Evolutionary conservation across 2,329 filamentous ascomycete species (phyloP), one percentile per base, ranked within the genome.

Genomic region (Botryosphaeria agaves): DNA sequence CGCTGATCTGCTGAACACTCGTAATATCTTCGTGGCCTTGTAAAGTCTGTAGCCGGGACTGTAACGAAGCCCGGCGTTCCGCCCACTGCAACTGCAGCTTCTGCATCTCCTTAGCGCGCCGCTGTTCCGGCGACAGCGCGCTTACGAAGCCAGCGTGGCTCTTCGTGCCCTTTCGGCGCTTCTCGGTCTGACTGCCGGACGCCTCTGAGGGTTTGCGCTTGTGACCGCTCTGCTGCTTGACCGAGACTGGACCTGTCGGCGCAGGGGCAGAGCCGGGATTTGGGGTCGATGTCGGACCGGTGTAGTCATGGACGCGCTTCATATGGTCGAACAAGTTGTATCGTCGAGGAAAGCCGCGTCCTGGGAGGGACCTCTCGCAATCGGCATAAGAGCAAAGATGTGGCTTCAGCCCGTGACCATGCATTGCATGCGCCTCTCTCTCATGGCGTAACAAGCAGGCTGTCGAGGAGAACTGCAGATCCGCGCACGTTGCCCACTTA

Each of bases 241-340:
- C n/a, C n/a, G n/a, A n/a, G n/a, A n/a, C n/a, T n/a, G n/a, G n/a
- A n/a, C n/a, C n/a, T n/a, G n/a, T n/a, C n/a, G n/a, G n/a, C n/a
- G n/a, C n/a, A n/a, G n/a, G n/a, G n/a, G n/a, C n/a, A n/a, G n/a
- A n/a, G n/a, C n/a, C n/a, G n/a, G n/a, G n/a, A n/a, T n/a, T n/a
- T n/a, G n/a, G n/a, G n/a, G 37, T 32, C n/a, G 36, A 32, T 5
- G 45, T 45, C 1, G 48, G 45, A 19, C 47, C 48, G 24, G 47
- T 61, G 45, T 68, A 71, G 40, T 71, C 67, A 45, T 95, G 87
- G 5, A 94, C 85, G 38, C 87, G 77, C 59, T 83, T 82, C 85
- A 94, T 94, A 65, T 95, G 87, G 58, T 95, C 87, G 54, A 79
- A 76, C 32, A 93, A 69, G 58, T 95, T 95, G 82, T 89, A 95